Evolutionary conservation across 768 basidiomycete genomes (phyloP).

Genomic region (Hypholoma fasciculare): DNA sequence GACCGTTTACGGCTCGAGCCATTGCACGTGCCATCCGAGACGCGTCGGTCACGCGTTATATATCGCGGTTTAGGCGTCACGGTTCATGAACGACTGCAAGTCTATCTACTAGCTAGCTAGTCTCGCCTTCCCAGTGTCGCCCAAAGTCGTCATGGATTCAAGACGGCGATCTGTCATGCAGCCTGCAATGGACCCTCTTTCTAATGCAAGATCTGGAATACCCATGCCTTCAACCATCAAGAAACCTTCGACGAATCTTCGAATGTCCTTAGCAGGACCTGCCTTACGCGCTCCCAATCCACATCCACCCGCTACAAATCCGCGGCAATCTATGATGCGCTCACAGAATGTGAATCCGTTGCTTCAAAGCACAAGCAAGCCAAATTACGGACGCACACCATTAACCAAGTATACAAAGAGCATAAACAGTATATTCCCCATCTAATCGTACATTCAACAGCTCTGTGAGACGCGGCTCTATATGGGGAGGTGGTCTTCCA

Average conservation of each 20-base stretch:
- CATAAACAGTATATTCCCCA: not conserved
- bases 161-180: conserved; percentile 63
- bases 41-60: conserved; percentile 29
- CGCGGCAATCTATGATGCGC: conserved; percentile 67
- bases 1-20: not conserved
- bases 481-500: conserved; percentile 59
- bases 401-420: conserved; percentile 58
- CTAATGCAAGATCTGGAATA: conserved; percentile 59
- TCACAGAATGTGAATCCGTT: conserved; percentile 71
- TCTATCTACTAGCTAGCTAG: not conserved
- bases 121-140: not conserved
- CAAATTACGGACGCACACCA: conserved; percentile 72
- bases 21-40: conserved; percentile 14
- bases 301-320: conserved; percentile 47
- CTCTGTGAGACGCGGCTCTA: conserved; percentile 76
- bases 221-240: conserved; percentile 77
- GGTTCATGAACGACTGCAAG: not conserved
- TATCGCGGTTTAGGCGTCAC: not conserved
- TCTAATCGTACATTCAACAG: conserved; percentile 27
- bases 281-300: conserved; percentile 60
- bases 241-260: conserved; percentile 60
- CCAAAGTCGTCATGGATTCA: conserved; percentile 40
- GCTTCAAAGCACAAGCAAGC: conserved; percentile 68
- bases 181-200: conserved; percentile 47
- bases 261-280: conserved; percentile 77